A percentile compares a stretch with the other conserved stretches of the same genome.
phyloP scores from a whole-genome alignment of 192 early-diverging fungal species.

The Backusella psychrophila region DNA sequence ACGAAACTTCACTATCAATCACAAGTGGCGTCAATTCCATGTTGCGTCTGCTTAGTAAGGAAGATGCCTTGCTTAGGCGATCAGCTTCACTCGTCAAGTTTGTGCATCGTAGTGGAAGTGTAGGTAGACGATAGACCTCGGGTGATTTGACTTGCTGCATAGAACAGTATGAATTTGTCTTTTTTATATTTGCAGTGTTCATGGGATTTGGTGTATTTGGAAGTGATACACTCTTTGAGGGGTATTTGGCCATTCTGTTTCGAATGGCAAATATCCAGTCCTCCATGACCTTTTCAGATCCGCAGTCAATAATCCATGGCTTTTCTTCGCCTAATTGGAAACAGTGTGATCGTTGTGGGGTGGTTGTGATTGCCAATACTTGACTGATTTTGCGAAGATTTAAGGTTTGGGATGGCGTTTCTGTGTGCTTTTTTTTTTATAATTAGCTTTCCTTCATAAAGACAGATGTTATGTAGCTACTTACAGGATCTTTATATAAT shows the following conservation, averaged over 20 bases:
- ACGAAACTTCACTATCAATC: not conserved
- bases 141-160: not conserved
- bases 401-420: constrained; percentile 9
- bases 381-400: constrained; percentile 12
- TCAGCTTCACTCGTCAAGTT: not conserved
- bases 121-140: not conserved
- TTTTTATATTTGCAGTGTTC: not conserved
- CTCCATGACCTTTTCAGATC: constrained; percentile 12
- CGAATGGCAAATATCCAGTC: constrained; percentile 13
- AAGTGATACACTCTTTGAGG: not conserved
- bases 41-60: not conserved
- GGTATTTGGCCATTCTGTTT: not conserved
- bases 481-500: constrained; percentile 25
- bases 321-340: constrained; percentile 10
- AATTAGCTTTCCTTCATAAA: not conserved
- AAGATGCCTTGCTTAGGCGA: not conserved
- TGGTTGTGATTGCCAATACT: not conserved
- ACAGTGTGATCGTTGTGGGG: constrained; percentile 6
- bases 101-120: constrained; percentile 6
- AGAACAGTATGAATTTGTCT: not conserved
- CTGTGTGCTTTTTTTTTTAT: constrained; percentile 10
- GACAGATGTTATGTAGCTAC: not conserved
- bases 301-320: constrained; percentile 21
- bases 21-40: constrained; percentile 9
- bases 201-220: not conserved